Percentiles rank a stretch among this genome's conserved stretches.
phyloP scores from a whole-genome alignment of 106 monocot species.

The Dendrobium catenatum region DNA sequence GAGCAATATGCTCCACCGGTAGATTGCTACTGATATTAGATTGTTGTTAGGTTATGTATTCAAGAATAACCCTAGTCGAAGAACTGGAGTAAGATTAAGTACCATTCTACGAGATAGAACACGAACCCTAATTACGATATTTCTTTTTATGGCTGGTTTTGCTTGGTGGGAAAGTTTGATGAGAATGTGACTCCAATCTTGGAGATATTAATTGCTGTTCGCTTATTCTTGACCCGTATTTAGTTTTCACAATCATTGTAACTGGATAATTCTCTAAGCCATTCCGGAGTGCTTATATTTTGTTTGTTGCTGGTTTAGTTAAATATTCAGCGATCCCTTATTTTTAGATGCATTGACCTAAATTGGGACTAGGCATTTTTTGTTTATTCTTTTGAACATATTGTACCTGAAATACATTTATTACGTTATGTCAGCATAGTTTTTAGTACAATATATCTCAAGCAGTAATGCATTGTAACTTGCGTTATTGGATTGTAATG shows the following conservation, averaged over 20 bases:
- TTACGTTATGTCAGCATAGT: not conserved
- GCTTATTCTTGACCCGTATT: not conserved
- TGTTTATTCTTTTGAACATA: not conserved
- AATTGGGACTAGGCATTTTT: not conserved
- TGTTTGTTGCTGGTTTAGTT: not conserved
- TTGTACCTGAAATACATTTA: not conserved
- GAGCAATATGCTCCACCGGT: not conserved
- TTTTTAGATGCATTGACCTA: not conserved
- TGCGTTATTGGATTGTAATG: not conserved
- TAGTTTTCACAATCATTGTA: not conserved
- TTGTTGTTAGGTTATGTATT: not conserved
- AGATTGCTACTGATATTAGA: not conserved
- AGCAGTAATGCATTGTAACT: not conserved
- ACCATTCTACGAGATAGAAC: not conserved
- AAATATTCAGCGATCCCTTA: not conserved
- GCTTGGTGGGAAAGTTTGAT: not conserved
- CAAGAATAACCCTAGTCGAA: not conserved
- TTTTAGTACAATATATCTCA: not conserved
- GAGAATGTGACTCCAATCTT: not conserved
- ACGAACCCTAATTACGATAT: not conserved
- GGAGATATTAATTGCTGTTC: not conserved
- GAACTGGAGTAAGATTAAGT: not conserved
- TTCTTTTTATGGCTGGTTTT: not conserved
- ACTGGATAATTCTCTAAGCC: not conserved
- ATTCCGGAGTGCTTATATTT: not conserved